A percentile compares a stretch with the other conserved stretches of the same genome.
phyloP scores from a whole-genome alignment of 805 yeast genomes.

The Kockiozyma suomiensis region DNA sequence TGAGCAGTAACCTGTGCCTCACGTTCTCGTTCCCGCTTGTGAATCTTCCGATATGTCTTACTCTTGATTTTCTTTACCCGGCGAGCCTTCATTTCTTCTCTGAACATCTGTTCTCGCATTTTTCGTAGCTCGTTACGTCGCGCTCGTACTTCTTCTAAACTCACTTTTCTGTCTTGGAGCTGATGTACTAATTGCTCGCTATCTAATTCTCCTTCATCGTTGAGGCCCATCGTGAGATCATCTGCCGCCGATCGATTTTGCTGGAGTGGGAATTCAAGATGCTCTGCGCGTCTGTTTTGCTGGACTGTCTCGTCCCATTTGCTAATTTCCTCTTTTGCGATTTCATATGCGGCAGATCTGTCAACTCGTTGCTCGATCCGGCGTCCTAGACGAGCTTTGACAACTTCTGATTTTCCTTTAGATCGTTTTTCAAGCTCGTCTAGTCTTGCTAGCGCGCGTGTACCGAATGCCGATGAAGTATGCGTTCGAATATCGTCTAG shows the following conservation, averaged over 20 bases:
- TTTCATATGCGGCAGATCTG: slow-evolving; percentile 85
- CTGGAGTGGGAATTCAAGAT: slow-evolving; percentile 72
- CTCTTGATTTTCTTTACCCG: slow-evolving; percentile 94
- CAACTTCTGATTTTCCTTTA: slow-evolving; percentile 46
- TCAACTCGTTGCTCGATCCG: slow-evolving; percentile 84
- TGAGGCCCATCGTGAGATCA: slow-evolving; percentile 10
- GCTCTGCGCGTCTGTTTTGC: slow-evolving; percentile 80
- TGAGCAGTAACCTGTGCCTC: slow-evolving; percentile 65
- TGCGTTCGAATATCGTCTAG: slow-evolving; percentile 62
- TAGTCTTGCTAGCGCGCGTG: slow-evolving; percentile 54
- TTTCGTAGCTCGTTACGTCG: slow-evolving; percentile 80
- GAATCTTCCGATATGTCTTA: slow-evolving; percentile 80
- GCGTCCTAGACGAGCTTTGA: slow-evolving; percentile 81
- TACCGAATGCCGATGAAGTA: slow-evolving; percentile 61
- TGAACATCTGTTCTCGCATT: slow-evolving; percentile 94
- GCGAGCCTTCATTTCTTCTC: slow-evolving; percentile 89
- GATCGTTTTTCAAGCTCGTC: slow-evolving; percentile 39
- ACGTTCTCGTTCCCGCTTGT: slow-evolving; percentile 77
- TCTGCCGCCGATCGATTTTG: slow-evolving; percentile 36
- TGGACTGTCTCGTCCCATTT: slow-evolving; percentile 87
- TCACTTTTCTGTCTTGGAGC: slow-evolving; percentile 76
- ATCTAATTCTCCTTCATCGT: slow-evolving; percentile 42
- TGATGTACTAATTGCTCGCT: slow-evolving; percentile 61
- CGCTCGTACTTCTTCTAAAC: slow-evolving; percentile 75
- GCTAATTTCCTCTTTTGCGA: slow-evolving; percentile 80